A percentile compares a stretch with the other conserved stretches of the same genome.
Evolutionary conservation across 2,329 filamentous ascomycete genomes (phyloP).

Genomic region (Sclerotinia borealis): DNA sequence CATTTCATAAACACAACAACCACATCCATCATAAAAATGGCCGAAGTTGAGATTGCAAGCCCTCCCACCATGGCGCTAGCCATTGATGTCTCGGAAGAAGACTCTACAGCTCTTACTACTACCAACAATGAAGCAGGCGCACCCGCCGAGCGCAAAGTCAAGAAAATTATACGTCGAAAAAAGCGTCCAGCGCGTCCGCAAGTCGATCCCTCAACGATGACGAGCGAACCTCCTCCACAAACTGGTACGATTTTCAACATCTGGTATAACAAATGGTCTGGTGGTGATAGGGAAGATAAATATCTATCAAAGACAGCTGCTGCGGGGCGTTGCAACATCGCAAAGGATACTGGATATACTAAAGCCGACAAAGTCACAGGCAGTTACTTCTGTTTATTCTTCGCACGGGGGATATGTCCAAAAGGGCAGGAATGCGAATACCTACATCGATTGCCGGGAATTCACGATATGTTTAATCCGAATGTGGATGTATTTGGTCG

Average conservation of each 20-base stretch:
- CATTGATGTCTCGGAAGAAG: slow-evolving; percentile 14
- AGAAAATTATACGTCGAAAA: slow-evolving; percentile 90
- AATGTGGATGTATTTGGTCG: slow-evolving; percentile 94
- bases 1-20: slow-evolving; percentile 7
- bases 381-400: slow-evolving; percentile 88
- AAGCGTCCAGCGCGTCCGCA: slow-evolving; percentile 83
- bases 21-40: slow-evolving; percentile 18
- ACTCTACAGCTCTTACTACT: slow-evolving; percentile 25
- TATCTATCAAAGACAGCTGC: slow-evolving; percentile 78
- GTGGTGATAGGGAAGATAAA: slow-evolving; percentile 89
- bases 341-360: slow-evolving; percentile 72
- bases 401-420: slow-evolving; percentile 74
- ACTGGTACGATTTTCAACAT: slow-evolving; percentile 97
- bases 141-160: slow-evolving; percentile 52
- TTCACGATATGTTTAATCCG: slow-evolving; percentile 86
- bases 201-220: slow-evolving; percentile 77
- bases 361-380: slow-evolving; percentile 70
- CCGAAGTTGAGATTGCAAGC: slow-evolving; percentile 25
- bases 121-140: slow-evolving; percentile 27
- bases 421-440: slow-evolving; percentile 93
- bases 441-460: slow-evolving; percentile 77
- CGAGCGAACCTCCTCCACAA: slow-evolving; percentile 79
- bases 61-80: slow-evolving; percentile 20
- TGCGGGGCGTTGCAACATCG: slow-evolving; percentile 79
- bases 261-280: slow-evolving; percentile 98